These are phyloP conservation scores for Mucor velutinosus DNA, from an alignment of 371 early-diverging fungal species.

Conservation along the genomic window DNA sequence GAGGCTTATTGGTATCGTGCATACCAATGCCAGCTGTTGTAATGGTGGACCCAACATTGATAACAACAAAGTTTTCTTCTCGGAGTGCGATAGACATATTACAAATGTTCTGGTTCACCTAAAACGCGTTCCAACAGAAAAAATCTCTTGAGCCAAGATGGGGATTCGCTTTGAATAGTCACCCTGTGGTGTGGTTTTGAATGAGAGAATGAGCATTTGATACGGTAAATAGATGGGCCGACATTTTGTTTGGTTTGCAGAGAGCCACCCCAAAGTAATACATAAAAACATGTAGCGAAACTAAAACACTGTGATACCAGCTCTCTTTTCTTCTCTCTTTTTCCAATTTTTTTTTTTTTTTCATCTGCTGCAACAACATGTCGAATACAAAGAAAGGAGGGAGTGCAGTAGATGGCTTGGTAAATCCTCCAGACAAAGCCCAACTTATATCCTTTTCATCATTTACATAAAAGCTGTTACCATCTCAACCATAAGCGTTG, in stretches of 20 bases:
- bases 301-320: background rate
- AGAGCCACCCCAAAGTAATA: background rate
- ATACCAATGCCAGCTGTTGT: conserved; percentile 72
- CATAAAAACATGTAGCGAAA: background rate
- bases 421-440: conserved; percentile 24
- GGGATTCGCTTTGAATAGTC: background rate
- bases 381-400: conserved; percentile 1
- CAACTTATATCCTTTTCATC: conserved; percentile 46
- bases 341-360: background rate
- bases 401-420: conserved; percentile 16
- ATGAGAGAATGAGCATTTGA: background rate
- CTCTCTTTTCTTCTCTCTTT: background rate
- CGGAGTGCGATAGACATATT: conserved; percentile 53
- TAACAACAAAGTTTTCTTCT: conserved; percentile 77
- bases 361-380: background rate
- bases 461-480: background rate
- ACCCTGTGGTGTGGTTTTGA: background rate
- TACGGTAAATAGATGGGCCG: background rate
- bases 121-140: conserved; percentile 10
- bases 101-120: background rate
- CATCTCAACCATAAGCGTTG: background rate
- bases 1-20: conserved; percentile 71
- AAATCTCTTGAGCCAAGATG: background rate
- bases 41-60: conserved; percentile 70
- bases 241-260: background rate